These are phyloP conservation scores for Lumnitzera racemosa DNA, from an alignment of 345 rosid species.

Conservation along the genomic window DNA sequence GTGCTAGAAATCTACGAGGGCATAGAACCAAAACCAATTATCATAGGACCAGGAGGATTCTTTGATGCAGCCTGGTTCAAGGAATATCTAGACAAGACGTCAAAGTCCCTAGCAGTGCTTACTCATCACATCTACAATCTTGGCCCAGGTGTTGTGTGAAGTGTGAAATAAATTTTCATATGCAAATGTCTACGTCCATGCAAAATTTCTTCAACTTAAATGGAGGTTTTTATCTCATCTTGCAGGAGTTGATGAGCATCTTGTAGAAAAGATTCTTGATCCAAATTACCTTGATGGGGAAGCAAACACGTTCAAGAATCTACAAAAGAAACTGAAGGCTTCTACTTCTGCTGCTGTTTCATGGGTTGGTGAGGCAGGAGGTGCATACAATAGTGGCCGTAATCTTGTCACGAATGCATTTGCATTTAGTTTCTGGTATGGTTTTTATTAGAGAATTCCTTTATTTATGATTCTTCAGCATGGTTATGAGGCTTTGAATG, in stretches of 20 bases:
- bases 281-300: constrained; percentile 62
- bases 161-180: no score
- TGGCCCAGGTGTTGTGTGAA: constrained; percentile 56
- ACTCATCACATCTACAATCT: constrained; percentile 93
- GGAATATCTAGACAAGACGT: constrained; percentile 46
- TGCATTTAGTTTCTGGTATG: constrained; percentile 88
- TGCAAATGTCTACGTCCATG: no score
- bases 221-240: neutral
- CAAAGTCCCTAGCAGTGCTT: constrained; percentile 40
- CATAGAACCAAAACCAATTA: constrained; percentile 44
- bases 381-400: constrained; percentile 90
- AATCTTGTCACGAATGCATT: constrained; percentile 78
- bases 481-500: neutral
- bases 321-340: constrained; percentile 40
- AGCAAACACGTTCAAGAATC: constrained; percentile 38
- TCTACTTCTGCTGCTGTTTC: constrained; percentile 52
- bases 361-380: constrained; percentile 97
- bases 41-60: constrained; percentile 89
- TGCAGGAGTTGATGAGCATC: constrained; percentile 59
- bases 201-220: neutral
- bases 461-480: neutral
- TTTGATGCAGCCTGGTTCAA: constrained; percentile 64
- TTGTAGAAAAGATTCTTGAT: constrained; percentile 63
- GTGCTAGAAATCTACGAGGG: constrained; percentile 41
- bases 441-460: neutral